phyloP scores from a whole-genome alignment of 306 rosid species.

The Dryas alaskensis region DNA sequence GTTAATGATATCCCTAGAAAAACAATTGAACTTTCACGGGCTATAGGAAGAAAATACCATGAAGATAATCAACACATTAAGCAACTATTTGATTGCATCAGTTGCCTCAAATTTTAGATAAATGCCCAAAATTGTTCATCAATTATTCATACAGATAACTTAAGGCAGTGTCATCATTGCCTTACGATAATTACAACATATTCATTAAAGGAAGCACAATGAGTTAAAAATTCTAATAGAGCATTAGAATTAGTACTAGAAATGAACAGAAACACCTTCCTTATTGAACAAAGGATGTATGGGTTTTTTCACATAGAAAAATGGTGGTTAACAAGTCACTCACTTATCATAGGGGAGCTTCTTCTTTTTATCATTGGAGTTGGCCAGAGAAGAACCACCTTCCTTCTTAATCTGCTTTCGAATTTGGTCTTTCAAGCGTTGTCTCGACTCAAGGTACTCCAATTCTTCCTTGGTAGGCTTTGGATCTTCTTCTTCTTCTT shows the following conservation, averaged over 20 bases:
- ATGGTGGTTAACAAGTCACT: constrained; percentile 27
- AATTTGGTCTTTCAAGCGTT: constrained; percentile 59
- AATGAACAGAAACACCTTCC: not conserved
- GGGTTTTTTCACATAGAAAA: not conserved
- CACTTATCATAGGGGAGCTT: constrained; percentile 71
- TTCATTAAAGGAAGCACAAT: not conserved
- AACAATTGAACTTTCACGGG: not conserved
- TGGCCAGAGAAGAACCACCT: constrained; percentile 34
- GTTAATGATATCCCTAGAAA: not conserved
- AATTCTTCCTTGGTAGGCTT: constrained; percentile 67
- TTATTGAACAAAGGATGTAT: not conserved
- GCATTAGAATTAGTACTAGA: not conserved
- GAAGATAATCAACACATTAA: not conserved
- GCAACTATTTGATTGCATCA: not conserved
- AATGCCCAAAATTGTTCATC: not conserved
- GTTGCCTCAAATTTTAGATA: not conserved
- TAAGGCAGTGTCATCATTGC: not conserved
- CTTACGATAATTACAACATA: not conserved
- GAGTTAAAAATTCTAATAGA: not conserved
- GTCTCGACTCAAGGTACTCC: constrained; percentile 70
- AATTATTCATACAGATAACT: not conserved
- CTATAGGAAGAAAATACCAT: not conserved
- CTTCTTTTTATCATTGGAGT: constrained; percentile 42
- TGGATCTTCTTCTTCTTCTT: constrained; percentile 47
- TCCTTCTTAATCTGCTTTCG: constrained; percentile 60